Conservation (phyloP, 441 rosid genomes). For the Breynia disticha region DNA sequence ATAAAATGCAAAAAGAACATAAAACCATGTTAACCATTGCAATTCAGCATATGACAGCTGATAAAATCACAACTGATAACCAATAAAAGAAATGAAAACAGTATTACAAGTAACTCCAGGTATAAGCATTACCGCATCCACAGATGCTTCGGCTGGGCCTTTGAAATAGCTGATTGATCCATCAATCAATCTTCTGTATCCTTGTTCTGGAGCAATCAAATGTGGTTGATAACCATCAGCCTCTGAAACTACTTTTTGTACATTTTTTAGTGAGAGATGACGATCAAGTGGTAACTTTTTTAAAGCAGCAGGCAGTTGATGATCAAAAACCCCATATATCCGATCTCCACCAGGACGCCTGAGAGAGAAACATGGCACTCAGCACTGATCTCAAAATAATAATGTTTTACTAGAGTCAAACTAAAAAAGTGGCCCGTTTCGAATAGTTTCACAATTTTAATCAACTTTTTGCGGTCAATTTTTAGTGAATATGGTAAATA, state of each 20-base stretch:
- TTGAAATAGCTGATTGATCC: constrained; percentile 89
- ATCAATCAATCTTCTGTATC: constrained; percentile 95
- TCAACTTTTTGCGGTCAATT: too few relatives aligned
- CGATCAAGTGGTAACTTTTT: constrained; percentile 94
- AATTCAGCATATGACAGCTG: too few relatives aligned
- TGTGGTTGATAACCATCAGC: constrained; percentile 99
- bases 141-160: constrained; percentile 99
- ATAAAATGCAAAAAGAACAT: too few relatives aligned
- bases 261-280: constrained; percentile 86
- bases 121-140: constrained; percentile 68
- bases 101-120: not conserved
- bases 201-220: constrained; percentile 98
- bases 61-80: too few relatives aligned
- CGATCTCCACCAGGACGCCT: constrained; percentile 99
- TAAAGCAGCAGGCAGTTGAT: constrained; percentile 95
- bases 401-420: not conserved
- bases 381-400: not conserved
- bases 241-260: constrained; percentile 87
- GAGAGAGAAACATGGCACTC: constrained; percentile 20
- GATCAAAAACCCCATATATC: constrained; percentile 91
- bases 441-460: too few relatives aligned
- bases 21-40: too few relatives aligned
- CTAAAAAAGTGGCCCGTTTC: too few relatives aligned
- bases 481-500: too few relatives aligned
- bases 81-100: not conserved